A percentile compares a stretch with the other conserved stretches of the same genome.
Evolutionary conservation across 768 basidiomycete genomes (phyloP).

Genomic region (Xerocomellus dryophilus): DNA sequence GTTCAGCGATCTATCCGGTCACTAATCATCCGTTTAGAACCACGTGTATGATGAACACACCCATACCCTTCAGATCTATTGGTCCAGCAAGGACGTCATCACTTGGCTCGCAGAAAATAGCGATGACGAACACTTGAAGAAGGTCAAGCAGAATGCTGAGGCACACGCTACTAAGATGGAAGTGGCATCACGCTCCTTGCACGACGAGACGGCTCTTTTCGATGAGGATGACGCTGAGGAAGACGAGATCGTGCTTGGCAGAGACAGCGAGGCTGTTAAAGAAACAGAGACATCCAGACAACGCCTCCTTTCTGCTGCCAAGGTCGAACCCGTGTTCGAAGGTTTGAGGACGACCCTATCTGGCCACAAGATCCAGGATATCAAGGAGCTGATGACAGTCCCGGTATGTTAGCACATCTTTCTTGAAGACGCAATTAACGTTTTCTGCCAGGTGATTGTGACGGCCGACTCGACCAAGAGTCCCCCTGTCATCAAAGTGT

Average conservation of each 20-base stretch:
- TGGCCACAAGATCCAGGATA: conserved; percentile 95
- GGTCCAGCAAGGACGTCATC: conserved; percentile 93
- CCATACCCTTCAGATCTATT: conserved; percentile 91
- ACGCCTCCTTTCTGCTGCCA: conserved; percentile 70
- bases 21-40: conserved; percentile 53
- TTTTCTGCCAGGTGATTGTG: conserved; percentile 70
- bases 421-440: conserved; percentile 2
- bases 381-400: conserved; percentile 89
- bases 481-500: conserved; percentile 95
- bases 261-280: conserved; percentile 41
- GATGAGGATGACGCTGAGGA: conserved; percentile 83
- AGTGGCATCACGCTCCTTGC: conserved; percentile 76
- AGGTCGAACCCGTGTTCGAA: conserved; percentile 77
- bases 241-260: conserved; percentile 77
- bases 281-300: conserved; percentile 70
- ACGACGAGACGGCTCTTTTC: conserved; percentile 85
- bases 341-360: conserved; percentile 67
- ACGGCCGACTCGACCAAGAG: conserved; percentile 95
- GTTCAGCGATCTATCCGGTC: background rate
- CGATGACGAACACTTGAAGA: conserved; percentile 93
- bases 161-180: conserved; percentile 92
- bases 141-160: conserved; percentile 90
- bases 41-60: conserved; percentile 95
- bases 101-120: conserved; percentile 93
- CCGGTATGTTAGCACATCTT: conserved; percentile 55